Evolutionary conservation across 1,284 basidiomycete species (phyloP).

Genomic region (Puccinia hordei): DNA sequence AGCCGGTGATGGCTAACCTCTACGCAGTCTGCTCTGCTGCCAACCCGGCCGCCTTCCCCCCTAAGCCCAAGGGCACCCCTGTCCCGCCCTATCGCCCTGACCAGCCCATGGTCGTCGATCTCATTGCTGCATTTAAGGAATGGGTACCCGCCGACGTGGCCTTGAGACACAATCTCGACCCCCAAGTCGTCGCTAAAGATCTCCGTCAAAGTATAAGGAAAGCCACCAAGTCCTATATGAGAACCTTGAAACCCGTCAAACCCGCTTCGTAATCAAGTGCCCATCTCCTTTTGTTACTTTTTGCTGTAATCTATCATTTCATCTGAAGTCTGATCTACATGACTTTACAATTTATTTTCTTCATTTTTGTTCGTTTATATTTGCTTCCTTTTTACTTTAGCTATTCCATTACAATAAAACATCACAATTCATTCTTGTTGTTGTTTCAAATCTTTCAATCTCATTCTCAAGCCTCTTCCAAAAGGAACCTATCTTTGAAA

Average conservation of each 20-base stretch:
- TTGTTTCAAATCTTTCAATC: not conserved
- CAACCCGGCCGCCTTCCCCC: constrained; percentile 25
- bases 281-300: too few species aligned
- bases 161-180: constrained; percentile 40
- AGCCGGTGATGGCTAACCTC: constrained; percentile 41
- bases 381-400: not conserved
- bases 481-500: too few species aligned
- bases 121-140: constrained; percentile 40
- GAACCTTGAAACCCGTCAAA: constrained; percentile 22
- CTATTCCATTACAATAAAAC: too few species aligned
- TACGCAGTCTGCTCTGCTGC: constrained; percentile 31
- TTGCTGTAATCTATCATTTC: too few species aligned
- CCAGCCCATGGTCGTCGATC: constrained; percentile 9
- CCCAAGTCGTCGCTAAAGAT: constrained; percentile 44
- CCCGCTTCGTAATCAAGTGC: not conserved
- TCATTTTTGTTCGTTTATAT: too few species aligned
- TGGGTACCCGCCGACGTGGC: constrained; percentile 43
- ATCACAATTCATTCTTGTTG: too few species aligned
- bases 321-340: too few species aligned
- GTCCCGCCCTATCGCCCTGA: constrained; percentile 17
- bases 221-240: constrained; percentile 32
- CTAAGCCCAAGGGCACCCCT: constrained; percentile 15
- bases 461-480: not conserved
- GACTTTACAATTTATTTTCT: too few species aligned
- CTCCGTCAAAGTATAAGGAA: constrained; percentile 47